A percentile compares a stretch with the other conserved stretches of the same genome.
Conservation (phyloP, 2,329 filamentous ascomycete genomes). For the Alternaria brassicae region DNA sequence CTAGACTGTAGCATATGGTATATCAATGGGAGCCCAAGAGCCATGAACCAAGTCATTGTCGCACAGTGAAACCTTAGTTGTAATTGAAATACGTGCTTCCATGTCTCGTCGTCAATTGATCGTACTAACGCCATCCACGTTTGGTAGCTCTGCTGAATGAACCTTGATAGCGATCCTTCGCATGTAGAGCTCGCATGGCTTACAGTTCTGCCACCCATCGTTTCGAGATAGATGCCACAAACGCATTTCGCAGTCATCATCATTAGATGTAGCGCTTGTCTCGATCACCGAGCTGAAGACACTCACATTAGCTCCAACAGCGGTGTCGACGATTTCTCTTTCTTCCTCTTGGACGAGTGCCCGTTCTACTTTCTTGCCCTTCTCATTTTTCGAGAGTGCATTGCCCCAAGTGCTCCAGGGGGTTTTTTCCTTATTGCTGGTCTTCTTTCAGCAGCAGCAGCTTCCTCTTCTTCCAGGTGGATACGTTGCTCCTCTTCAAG, state of each 20-base stretch:
- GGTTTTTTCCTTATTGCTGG: no score
- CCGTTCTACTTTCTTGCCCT: no score
- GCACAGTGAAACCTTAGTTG: not conserved
- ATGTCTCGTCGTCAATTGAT: not conserved
- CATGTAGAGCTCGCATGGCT: slow-evolving; percentile 6
- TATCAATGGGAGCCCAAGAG: no score
- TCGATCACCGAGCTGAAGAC: not conserved
- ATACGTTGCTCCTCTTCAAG: not conserved
- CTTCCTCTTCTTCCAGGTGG: not conserved
- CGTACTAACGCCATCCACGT: not conserved
- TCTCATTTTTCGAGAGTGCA: no score
- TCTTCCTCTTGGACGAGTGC: not conserved
- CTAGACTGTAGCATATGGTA: no score
- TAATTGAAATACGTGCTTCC: not conserved
- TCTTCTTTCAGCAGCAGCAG: no score
- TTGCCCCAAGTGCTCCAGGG: no score
- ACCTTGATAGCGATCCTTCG: not conserved
- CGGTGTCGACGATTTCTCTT: not conserved
- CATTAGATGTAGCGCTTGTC: not conserved
- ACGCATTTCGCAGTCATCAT: slow-evolving; percentile 1
- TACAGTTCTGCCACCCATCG: slow-evolving; percentile 1
- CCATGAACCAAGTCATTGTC: no score
- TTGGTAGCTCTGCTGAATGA: not conserved
- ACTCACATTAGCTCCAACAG: not conserved
- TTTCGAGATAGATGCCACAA: slow-evolving; percentile 1